Conservation (phyloP, 1,284 basidiomycete genomes). For the Ganoderma meredithae region DNA sequence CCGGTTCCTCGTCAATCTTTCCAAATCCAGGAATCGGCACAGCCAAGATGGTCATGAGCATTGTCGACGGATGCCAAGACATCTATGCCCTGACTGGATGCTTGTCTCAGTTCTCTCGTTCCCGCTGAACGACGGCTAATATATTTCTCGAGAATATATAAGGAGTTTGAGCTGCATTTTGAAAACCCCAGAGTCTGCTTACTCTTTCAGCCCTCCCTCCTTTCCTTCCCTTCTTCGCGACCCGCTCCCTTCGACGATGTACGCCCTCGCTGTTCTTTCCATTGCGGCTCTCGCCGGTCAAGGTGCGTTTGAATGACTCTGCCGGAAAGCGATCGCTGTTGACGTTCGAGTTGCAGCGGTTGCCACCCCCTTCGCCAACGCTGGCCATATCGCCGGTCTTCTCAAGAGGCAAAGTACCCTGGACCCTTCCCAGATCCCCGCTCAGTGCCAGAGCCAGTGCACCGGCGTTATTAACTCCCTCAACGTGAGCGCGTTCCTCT, state of each 20-base stretch:
- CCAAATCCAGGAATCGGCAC: background rate
- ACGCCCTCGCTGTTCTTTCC: slow-evolving; percentile 28
- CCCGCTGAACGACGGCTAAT: background rate
- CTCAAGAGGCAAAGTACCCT: slow-evolving; percentile 23
- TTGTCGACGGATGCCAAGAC: background rate
- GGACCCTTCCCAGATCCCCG: slow-evolving; percentile 26
- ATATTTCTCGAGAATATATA: background rate
- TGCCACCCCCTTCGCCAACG: slow-evolving; percentile 17
- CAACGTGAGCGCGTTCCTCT: slow-evolving; percentile 16
- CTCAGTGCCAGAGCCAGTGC: slow-evolving; percentile 29
- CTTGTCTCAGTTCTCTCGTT: background rate
- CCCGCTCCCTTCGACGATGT: slow-evolving; percentile 22
- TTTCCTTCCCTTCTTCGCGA: no score
- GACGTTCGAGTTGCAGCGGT: slow-evolving; percentile 9
- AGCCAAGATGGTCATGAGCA: background rate
- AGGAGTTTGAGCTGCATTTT: background rate
- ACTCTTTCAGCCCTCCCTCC: background rate
- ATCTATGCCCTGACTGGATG: background rate
- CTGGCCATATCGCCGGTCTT: slow-evolving; percentile 16
- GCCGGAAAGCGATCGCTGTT: background rate
- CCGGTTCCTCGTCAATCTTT: slow-evolving; percentile 4
- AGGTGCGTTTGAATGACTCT: slow-evolving; percentile 13
- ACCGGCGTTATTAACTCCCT: slow-evolving; percentile 12
- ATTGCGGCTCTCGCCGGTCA: slow-evolving; percentile 30
- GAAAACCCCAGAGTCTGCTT: background rate